Evolutionary conservation across 208 protist species (phyloP).

Genomic region (Leishmania major): DNA sequence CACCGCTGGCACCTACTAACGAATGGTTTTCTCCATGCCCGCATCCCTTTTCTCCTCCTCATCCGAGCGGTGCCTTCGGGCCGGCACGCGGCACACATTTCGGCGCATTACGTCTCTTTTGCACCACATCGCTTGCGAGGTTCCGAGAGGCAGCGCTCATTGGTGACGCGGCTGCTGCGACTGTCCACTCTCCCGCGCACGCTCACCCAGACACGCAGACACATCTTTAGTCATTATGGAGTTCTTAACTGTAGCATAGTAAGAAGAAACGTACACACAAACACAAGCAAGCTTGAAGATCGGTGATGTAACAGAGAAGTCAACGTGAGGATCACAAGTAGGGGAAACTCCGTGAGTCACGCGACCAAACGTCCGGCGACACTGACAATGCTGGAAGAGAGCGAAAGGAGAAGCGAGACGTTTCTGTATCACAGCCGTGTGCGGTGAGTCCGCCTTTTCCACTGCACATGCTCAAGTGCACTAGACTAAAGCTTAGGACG

Average conservation of each 20-base stretch:
- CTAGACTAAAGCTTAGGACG: not conserved
- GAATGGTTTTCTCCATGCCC: not conserved
- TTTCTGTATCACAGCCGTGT: not conserved
- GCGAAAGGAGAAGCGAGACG: not conserved
- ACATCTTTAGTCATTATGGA: constrained; percentile 26
- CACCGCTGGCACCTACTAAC: not conserved
- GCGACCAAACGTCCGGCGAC: not conserved
- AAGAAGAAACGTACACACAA: constrained; percentile 5
- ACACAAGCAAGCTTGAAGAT: not conserved
- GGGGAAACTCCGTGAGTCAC: not conserved
- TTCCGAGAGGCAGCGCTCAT: not conserved
- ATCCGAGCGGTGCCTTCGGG: not conserved
- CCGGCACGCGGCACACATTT: no score
- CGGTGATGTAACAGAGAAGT: not conserved
- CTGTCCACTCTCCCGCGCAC: not conserved
- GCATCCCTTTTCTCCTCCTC: not conserved
- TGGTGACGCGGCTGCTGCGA: not conserved
- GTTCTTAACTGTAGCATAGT: constrained; percentile 33
- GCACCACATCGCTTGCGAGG: not conserved
- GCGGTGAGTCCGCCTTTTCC: not conserved
- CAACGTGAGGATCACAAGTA: not conserved
- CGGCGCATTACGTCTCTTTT: not conserved
- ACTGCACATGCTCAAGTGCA: not conserved
- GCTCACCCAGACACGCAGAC: not conserved
- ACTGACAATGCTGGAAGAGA: not conserved